phyloP scores from a whole-genome alignment of 1,284 basidiomycete species.

The Abortiporus biennis region DNA sequence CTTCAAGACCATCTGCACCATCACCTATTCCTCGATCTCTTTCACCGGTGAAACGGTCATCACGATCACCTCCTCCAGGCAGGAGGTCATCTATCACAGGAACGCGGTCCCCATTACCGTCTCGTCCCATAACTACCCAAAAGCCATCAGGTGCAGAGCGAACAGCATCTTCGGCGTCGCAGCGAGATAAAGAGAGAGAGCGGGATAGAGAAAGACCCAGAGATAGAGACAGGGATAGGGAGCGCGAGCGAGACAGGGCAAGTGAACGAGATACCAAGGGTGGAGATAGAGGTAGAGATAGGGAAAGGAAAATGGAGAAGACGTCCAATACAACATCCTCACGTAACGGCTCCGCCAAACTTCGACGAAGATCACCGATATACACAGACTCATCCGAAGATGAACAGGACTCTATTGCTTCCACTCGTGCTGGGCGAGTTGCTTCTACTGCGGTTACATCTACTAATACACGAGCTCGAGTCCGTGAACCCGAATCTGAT shows the following conservation, averaged over 20 bases:
- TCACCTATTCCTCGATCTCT: constrained; percentile 15
- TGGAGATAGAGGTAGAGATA: constrained; percentile 4
- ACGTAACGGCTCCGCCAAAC: constrained; percentile 15
- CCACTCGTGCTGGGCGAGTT: neutral
- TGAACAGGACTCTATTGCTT: constrained; percentile 23
- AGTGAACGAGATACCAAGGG: no score
- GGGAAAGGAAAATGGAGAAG: constrained; percentile 5
- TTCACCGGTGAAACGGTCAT: constrained; percentile 19
- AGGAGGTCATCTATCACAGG: no score
- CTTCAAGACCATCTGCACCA: constrained; percentile 10
- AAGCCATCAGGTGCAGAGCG: no score
- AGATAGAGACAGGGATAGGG: constrained; percentile 11
- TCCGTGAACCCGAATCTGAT: no score
- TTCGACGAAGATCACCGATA: constrained; percentile 33
- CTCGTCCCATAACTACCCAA: no score
- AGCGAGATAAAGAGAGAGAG: constrained; percentile 5
- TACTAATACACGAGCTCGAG: no score
- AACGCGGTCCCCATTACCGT: no score
- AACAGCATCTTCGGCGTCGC: neutral
- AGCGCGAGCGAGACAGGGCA: constrained; percentile 10
- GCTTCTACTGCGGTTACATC: neutral
- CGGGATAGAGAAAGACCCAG: constrained; percentile 14
- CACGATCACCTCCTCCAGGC: no score
- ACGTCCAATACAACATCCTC: constrained; percentile 13
- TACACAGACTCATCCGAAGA: constrained; percentile 64